Evolutionary conservation across 2,329 filamentous ascomycete species (phyloP), one percentile per base, ranked within the genome.

Genomic region (Fusarium palustre): DNA sequence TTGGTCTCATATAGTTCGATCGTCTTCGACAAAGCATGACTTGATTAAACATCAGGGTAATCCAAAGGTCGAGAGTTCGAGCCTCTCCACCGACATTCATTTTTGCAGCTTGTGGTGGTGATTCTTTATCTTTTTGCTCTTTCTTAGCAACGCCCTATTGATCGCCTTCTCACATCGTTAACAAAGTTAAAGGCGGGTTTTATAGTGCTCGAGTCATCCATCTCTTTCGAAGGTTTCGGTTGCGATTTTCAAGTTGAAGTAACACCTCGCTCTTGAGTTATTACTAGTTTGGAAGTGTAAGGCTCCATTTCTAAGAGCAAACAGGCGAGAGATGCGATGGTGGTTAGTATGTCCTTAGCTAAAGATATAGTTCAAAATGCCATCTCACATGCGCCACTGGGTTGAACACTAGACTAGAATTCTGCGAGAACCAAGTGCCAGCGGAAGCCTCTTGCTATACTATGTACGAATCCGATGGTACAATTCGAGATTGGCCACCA

Each of bases 1-100:
- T 25, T 25, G 24, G 24, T 25, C 24, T 25, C 24, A 25, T 25
- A n/a, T n/a, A n/a, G n/a, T n/a, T n/a, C n/a, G n/a, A n/a, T n/a
- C n/a, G n/a, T n/a, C n/a, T n/a, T n/a, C n/a, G n/a, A n/a, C n/a
- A n/a, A n/a, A n/a, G n/a, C n/a, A 48, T 74, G 68, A 74, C 58
- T 55, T 74, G 68, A 28, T 60, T 60, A 22, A 15, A 74, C 58
- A 62, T 67, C 66, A 74, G 64, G 48, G 72, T 57, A 2, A 74
- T 74, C 72, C 71, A 74, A 74, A 74, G 72, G 72, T 74, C 72
- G 71, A 74, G 72, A 74, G 72, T 74, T 74, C 72, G 72, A 74
- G 69, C 70, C 71, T 74, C 72, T 72, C 72, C 63, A 70, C 66
- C 68, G 71, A 74, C 72, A 74, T 2, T 5, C 45, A 28, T 31